These are phyloP conservation scores for Oenanthe javanica DNA, from an alignment of 140 eudicot species.

Conservation along the genomic window DNA sequence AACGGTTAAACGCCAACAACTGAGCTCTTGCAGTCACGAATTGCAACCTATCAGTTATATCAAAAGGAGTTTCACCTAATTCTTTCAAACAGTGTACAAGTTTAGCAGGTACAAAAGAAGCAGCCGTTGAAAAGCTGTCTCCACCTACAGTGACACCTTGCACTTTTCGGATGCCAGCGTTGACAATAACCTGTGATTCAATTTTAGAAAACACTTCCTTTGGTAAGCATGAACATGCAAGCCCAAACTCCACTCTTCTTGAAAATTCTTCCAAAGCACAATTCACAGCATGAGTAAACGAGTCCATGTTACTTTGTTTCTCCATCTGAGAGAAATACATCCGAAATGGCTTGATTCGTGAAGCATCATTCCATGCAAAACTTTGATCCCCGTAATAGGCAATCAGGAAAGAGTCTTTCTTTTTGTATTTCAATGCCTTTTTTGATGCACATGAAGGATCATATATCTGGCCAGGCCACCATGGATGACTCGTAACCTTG, in stretches of 20 bases:
- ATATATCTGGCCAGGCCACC: constrained; percentile 86
- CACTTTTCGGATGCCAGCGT: constrained; percentile 45
- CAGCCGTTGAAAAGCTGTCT: constrained; percentile 36
- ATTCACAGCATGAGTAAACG: constrained; percentile 44
- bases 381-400: constrained; percentile 67
- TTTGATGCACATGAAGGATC: constrained; percentile 44
- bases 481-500: constrained; percentile 68
- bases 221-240: constrained; percentile 49
- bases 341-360: constrained; percentile 49
- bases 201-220: constrained; percentile 19
- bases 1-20: constrained; percentile 49
- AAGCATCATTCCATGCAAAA: constrained; percentile 55
- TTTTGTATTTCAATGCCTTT: constrained; percentile 34
- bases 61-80: constrained; percentile 41
- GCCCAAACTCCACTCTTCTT: constrained; percentile 61
- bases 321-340: constrained; percentile 40
- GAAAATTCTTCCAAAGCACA: constrained; percentile 58
- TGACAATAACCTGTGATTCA: constrained; percentile 30
- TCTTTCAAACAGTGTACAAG: constrained; percentile 27
- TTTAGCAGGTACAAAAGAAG: constrained; percentile 41
- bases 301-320: constrained; percentile 38
- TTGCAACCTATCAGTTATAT: constrained; percentile 27
- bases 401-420: constrained; percentile 36
- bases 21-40: constrained; percentile 37
- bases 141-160: constrained; percentile 41